Base-by-base conservation (phyloP, 139 green algal genomes). In the Pleodorina starrii region DNA sequence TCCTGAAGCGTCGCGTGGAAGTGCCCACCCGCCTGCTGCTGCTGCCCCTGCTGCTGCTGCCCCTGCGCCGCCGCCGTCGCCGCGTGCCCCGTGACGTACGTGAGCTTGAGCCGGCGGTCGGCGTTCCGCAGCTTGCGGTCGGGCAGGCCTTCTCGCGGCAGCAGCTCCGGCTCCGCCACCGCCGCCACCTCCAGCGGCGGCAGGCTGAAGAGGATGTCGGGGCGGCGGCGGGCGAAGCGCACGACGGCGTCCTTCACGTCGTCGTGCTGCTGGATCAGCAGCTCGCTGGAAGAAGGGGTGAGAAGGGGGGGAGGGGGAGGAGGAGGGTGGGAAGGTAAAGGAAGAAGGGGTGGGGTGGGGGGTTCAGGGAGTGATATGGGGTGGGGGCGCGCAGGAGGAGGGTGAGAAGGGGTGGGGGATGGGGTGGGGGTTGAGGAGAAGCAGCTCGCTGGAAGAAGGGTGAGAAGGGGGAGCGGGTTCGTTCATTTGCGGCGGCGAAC, bases 91-190 rank as follows among this genome's bases (percentile, higher is more conserved):
- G n/a, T 29, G 16, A 43, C 81, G 44, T n/a, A 87, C 14, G 63
- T 79, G 14, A 36, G 12, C 38, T 68, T 87, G 17, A 87, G n/a
- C 40, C 63, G 63, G 5, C 35, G 32, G 36, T 57, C 68, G 2
- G 83, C 83, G 69, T 88, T 88, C 5, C 83, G 83, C 21, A 88
- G 44, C 35, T 88, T 88, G 43, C 83, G 83, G 35, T 88, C 83
- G 11, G 42, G 11, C 10, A 51, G 36, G 5, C 72, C 68, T 0
- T 81, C 68, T 0, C 59, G 66, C 0, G 17, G 43, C 25, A 66
- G 42, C 46, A 79, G 63, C 63, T 68, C 63, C 32, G 38, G 44
- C 10, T 57, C 66, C 10, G 83, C 83, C 29, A 88, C 59, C 19
- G 48, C 68, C 0, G 46, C 35, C 35, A 88, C 43, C 5, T 80